Evolutionary conservation across 371 early-diverging fungal genomes (phyloP).

Genomic region (Dinochytrium kinnereticum): DNA sequence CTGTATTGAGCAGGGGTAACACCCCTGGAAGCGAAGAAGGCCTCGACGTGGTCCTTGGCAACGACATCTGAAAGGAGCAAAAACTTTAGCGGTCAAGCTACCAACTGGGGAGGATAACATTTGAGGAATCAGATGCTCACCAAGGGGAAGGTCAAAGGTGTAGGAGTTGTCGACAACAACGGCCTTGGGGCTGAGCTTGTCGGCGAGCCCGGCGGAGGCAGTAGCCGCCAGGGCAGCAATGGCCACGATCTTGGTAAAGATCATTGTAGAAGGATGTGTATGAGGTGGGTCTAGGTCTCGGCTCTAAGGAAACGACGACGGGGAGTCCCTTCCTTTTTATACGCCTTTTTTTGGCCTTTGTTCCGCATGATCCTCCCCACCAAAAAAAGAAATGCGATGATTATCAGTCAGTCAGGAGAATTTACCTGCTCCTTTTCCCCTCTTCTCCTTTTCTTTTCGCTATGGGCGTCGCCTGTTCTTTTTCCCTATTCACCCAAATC

Average conservation of each 20-base stretch:
- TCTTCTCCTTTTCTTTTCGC: too few species aligned
- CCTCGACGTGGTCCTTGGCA: neutral
- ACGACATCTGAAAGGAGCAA: neutral
- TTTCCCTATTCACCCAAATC: too few species aligned
- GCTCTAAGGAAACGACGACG: too few species aligned
- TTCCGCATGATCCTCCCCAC: too few species aligned
- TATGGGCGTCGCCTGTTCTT: too few species aligned
- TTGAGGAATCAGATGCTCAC: neutral
- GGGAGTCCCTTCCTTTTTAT: too few species aligned
- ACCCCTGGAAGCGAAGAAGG: neutral
- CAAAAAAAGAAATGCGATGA: too few species aligned
- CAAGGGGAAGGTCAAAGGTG: neutral
- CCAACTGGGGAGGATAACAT: neutral
- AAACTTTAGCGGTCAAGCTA: neutral
- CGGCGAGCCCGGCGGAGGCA: neutral
- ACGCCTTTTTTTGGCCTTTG: too few species aligned
- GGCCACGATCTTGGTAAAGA: slow-evolving; percentile 6
- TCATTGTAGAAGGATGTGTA: too few species aligned
- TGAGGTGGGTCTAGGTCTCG: too few species aligned
- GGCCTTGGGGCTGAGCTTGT: neutral
- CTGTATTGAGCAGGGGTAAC: neutral
- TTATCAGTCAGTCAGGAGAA: too few species aligned
- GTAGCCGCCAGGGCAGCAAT: neutral
- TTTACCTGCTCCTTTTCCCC: too few species aligned
- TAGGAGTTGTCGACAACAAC: neutral